Conservation (phyloP, 257 asterid genomes). For the Schizonepeta tenuifolia region DNA sequence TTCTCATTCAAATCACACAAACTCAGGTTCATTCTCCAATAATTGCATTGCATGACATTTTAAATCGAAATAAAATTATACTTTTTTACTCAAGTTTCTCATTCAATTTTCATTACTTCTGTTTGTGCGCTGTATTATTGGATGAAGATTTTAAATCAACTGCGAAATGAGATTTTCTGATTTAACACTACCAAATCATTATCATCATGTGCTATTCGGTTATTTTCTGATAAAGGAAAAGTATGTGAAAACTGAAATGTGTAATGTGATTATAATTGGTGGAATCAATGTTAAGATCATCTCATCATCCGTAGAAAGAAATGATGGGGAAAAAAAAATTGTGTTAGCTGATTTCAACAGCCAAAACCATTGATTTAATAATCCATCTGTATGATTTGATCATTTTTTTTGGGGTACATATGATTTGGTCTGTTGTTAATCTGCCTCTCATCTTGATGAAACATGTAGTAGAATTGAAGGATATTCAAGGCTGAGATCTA, state of each 20-base stretch:
- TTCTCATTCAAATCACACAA: slow-evolving; percentile 57
- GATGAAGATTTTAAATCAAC: not conserved
- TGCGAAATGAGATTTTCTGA: slow-evolving; percentile 6
- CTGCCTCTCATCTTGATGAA: not conserved
- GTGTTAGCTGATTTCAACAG: slow-evolving; percentile 13
- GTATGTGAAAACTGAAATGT: not conserved
- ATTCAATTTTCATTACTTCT: not conserved
- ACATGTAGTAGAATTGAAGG: slow-evolving; percentile 1
- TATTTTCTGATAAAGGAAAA: not conserved
- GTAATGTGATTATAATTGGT: not conserved
- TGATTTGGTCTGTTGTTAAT: not conserved
- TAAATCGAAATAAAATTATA: not conserved
- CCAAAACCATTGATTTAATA: not conserved
- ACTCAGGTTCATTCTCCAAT: slow-evolving; percentile 58
- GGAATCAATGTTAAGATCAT: not conserved
- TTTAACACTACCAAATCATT: not conserved
- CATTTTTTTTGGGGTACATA: not conserved
- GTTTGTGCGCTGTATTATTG: not conserved
- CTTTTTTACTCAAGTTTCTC: slow-evolving; percentile 5
- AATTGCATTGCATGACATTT: no score
- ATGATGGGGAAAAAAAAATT: slow-evolving; percentile 3
- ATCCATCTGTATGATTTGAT: not conserved
- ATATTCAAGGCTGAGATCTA: no score
- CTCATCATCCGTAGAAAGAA: not conserved
- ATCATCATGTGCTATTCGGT: not conserved